Percentiles rank a stretch among this genome's conserved stretches.
Evolutionary conservation across 129 eudicot genomes (phyloP).

Genomic region (Arctium minus): DNA sequence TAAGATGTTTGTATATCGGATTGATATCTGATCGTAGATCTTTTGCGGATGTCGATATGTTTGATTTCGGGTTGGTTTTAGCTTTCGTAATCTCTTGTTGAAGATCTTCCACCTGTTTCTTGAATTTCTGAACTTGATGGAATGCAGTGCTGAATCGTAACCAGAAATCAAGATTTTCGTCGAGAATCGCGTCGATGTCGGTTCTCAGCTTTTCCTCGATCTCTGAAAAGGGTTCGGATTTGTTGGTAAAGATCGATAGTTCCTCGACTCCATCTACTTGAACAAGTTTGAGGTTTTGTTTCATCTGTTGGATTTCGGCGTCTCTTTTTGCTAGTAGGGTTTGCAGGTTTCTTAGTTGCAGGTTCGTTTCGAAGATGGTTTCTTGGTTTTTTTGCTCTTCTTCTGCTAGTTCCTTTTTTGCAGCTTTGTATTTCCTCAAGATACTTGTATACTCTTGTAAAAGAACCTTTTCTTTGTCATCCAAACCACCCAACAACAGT

Average conservation of each 20-base stretch:
- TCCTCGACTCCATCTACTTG: conserved; percentile 23
- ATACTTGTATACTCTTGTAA: conserved; percentile 67
- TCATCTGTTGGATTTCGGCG: conserved; percentile 55
- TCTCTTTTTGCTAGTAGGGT: conserved; percentile 46
- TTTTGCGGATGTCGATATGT: conserved; percentile 2
- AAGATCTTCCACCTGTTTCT: conserved; percentile 56
- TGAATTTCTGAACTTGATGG: conserved; percentile 74
- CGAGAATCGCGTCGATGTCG: conserved; percentile 66
- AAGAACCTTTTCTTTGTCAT: conserved; percentile 68
- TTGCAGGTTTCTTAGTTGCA: conserved; percentile 45
- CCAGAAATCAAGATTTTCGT: conserved; percentile 91
- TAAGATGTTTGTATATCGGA: conserved; percentile 72
- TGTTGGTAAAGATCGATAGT: conserved; percentile 11
- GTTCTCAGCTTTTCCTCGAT: conserved; percentile 64
- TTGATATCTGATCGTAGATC: conserved; percentile 52
- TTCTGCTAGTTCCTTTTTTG: conserved; percentile 53
- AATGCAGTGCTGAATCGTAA: conserved; percentile 76
- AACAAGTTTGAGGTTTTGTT: conserved; percentile 39
- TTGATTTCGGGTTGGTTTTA: conserved; percentile 41
- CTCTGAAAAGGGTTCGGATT: conserved; percentile 39
- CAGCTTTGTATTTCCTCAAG: conserved; percentile 65
- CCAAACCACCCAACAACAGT: conserved; percentile 58
- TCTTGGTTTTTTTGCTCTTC: conserved; percentile 46
- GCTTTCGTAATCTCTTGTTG: conserved; percentile 40
- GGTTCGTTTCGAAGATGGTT: conserved; percentile 22